phyloP scores from a whole-genome alignment of 2,329 filamentous ascomycete genomes.

The Ascochyta koolunga region DNA sequence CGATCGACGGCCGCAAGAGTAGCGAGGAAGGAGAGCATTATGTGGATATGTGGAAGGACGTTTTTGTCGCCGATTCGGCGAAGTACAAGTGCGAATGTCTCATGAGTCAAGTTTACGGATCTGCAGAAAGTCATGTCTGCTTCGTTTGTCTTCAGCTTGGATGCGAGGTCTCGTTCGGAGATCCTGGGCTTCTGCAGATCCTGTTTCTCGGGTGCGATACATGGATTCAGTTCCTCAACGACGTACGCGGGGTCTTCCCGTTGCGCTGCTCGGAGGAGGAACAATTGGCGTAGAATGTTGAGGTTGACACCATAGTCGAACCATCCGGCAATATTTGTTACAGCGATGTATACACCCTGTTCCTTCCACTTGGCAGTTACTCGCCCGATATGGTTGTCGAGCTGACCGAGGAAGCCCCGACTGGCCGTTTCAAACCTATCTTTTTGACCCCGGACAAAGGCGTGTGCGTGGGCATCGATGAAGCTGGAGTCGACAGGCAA shows the following conservation, averaged over 20 bases:
- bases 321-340: slow-evolving; percentile 61
- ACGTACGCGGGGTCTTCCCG: slow-evolving; percentile 5
- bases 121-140: slow-evolving; percentile 32
- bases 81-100: slow-evolving; percentile 57
- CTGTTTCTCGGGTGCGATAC: background rate
- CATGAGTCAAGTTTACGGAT: slow-evolving; percentile 52
- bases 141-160: slow-evolving; percentile 21
- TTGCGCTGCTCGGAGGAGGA: slow-evolving; percentile 16
- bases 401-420: slow-evolving; percentile 57
- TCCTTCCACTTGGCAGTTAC: slow-evolving; percentile 61
- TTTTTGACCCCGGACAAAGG: slow-evolving; percentile 62
- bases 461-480: slow-evolving; percentile 67
- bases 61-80: slow-evolving; percentile 62
- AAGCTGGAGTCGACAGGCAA: slow-evolving; percentile 63
- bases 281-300: slow-evolving; percentile 44
- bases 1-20: slow-evolving; percentile 46
- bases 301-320: slow-evolving; percentile 60
- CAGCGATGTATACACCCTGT: slow-evolving; percentile 63
- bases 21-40: slow-evolving; percentile 66
- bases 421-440: slow-evolving; percentile 56
- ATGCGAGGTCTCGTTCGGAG: slow-evolving; percentile 24
- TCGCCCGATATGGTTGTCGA: slow-evolving; percentile 65
- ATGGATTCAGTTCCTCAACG: slow-evolving; percentile 1
- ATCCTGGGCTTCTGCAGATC: slow-evolving; percentile 12
- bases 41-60: slow-evolving; percentile 67